These are phyloP conservation scores for Umbelopsis isabellina DNA, from an alignment of 192 early-diverging fungal genomes.

Conservation along the genomic window DNA sequence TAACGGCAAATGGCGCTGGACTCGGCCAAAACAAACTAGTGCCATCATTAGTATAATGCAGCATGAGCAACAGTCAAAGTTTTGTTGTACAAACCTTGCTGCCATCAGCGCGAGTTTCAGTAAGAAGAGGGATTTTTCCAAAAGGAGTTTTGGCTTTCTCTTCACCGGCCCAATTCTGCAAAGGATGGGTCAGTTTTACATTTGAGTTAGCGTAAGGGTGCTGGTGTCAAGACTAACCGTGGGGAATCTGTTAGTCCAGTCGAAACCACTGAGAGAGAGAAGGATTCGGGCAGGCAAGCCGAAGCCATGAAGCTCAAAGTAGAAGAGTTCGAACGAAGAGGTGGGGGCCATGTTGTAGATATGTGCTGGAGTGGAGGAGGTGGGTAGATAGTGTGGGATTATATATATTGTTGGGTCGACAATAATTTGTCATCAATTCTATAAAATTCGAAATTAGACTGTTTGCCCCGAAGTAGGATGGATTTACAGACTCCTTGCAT, in stretches of 20 bases:
- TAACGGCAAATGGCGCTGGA: conserved; percentile 1
- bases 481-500: too few relatives aligned
- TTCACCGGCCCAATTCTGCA: conserved; percentile 7
- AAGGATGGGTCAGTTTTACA: too few relatives aligned
- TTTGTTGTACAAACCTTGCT: not conserved
- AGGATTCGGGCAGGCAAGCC: conserved; percentile 5
- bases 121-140: conserved; percentile 5
- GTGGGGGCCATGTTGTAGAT: not conserved
- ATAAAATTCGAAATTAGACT: too few relatives aligned
- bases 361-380: not conserved
- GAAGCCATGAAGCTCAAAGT: conserved; percentile 2
- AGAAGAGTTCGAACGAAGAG: conserved; percentile 6
- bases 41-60: too few relatives aligned
- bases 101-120: conserved; percentile 9
- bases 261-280: conserved; percentile 15
- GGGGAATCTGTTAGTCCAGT: conserved; percentile 1
- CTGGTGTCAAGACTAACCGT: not conserved
- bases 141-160: not conserved
- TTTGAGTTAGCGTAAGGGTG: too few relatives aligned
- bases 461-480: too few relatives aligned
- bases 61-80: too few relatives aligned
- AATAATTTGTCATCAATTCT: too few relatives aligned
- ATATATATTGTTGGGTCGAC: too few relatives aligned
- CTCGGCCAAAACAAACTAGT: conserved; percentile 20
- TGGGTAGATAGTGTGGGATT: too few relatives aligned